phyloP scores from a whole-genome alignment of 305 asterid genomes.

The Vinca major region DNA sequence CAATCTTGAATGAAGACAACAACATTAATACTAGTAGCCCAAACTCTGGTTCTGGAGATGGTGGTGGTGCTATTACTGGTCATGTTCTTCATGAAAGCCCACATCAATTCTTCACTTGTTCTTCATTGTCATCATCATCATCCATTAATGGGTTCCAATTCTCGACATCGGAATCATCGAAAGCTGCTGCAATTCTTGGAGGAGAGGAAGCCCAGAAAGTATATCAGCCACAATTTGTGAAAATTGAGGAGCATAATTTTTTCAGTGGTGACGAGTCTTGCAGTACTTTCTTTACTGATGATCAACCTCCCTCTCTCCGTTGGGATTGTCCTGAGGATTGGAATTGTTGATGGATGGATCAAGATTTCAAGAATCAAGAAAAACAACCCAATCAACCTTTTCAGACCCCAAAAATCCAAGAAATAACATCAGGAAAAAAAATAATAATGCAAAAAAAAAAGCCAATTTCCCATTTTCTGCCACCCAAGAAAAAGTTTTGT shows the following conservation, averaged over 20 bases:
- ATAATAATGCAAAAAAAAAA: neutral
- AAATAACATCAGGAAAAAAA: neutral
- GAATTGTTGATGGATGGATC: slow-evolving; percentile 27
- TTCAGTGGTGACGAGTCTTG: slow-evolving; percentile 67
- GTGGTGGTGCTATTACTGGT: slow-evolving; percentile 3
- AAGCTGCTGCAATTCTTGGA: slow-evolving; percentile 22
- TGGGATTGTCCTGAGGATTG: slow-evolving; percentile 65
- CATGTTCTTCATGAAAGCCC: slow-evolving; percentile 21
- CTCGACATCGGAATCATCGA: slow-evolving; percentile 18
- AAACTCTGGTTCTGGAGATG: neutral
- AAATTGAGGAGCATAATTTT: slow-evolving; percentile 73
- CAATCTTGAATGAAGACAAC: slow-evolving; percentile 58
- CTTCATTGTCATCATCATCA: slow-evolving; percentile 5
- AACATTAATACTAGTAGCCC: slow-evolving; percentile 24
- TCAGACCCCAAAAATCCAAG: too few species aligned
- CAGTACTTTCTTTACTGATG: slow-evolving; percentile 61
- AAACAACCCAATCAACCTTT: too few species aligned
- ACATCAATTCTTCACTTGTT: slow-evolving; percentile 28
- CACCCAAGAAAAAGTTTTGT: slow-evolving; percentile 10
- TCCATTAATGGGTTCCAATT: slow-evolving; percentile 22
- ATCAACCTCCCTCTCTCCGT: slow-evolving; percentile 74
- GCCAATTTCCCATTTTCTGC: neutral
- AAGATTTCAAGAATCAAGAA: slow-evolving; percentile 1
- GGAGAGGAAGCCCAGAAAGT: slow-evolving; percentile 24
- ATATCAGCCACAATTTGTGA: slow-evolving; percentile 57